Percentiles rank a stretch among this genome's conserved stretches.
These are phyloP conservation scores for Fragaria ananassa DNA, from an alignment of 306 rosid genomes.

Conservation along the genomic window DNA sequence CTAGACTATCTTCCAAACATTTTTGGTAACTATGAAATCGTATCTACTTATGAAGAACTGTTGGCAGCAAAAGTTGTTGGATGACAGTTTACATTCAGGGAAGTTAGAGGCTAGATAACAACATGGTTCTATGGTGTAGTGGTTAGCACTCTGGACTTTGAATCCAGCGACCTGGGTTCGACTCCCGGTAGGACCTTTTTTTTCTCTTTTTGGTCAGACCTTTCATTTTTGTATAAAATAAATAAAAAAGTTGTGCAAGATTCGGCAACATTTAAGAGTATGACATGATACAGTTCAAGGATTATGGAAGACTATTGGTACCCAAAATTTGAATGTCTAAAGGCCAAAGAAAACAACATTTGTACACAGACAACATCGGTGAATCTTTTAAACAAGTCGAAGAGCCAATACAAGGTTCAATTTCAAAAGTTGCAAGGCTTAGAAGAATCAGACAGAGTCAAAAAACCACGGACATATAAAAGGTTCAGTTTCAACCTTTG, in stretches of 20 bases:
- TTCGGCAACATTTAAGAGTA: not conserved
- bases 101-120: not conserved
- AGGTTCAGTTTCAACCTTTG: not conserved
- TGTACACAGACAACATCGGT: not conserved
- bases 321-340: not conserved
- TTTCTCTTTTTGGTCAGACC: not conserved
- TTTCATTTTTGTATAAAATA: not conserved
- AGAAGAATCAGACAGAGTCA: no score
- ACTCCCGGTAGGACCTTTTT: not conserved
- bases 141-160: conserved; percentile 10
- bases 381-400: no score
- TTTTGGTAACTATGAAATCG: not conserved
- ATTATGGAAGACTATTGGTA: not conserved
- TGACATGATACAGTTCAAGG: not conserved
- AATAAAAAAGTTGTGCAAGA: not conserved
- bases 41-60: not conserved
- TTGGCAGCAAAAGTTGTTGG: not conserved
- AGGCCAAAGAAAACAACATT: not conserved
- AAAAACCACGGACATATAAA: not conserved
- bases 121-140: conserved; percentile 8
- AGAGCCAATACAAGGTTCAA: not conserved
- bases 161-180: conserved; percentile 3
- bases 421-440: not conserved
- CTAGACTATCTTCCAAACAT: not conserved
- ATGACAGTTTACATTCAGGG: not conserved